Conservation (phyloP, 805 yeast genomes). For the Teunomyces aglyptinius region DNA sequence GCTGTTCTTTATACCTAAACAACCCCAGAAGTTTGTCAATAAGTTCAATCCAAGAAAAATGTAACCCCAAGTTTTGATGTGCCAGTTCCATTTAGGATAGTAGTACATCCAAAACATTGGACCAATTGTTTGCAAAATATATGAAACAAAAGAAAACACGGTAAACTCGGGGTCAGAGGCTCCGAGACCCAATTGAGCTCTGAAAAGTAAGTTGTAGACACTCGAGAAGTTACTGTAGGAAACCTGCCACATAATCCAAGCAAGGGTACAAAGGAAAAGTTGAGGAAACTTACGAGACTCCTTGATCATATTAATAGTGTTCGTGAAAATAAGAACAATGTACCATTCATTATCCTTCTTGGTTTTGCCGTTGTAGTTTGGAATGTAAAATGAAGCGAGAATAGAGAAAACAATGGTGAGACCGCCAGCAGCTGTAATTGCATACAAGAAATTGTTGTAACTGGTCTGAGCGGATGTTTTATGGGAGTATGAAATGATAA, state of each 20-base stretch:
- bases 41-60: conserved; percentile 27
- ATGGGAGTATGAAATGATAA: conserved; percentile 30
- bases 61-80: conserved; percentile 37
- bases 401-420: conserved; percentile 27
- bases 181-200: conserved; percentile 41
- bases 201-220: conserved; percentile 34
- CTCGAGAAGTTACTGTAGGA: conserved; percentile 32
- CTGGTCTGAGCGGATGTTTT: conserved; percentile 23
- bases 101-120: conserved; percentile 37
- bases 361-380: conserved; percentile 25
- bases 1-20: conserved; percentile 28
- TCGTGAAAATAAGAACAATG: conserved; percentile 21
- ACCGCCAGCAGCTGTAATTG: conserved; percentile 39
- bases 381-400: conserved; percentile 26
- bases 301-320: conserved; percentile 21
- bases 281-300: conserved; percentile 28
- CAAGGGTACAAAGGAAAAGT: conserved; percentile 33
- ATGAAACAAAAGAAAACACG: conserved; percentile 36
- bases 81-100: conserved; percentile 22
- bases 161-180: conserved; percentile 39
- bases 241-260: conserved; percentile 44
- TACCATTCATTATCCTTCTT: conserved; percentile 23
- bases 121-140: conserved; percentile 31
- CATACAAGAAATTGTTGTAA: conserved; percentile 32
- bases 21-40: conserved; percentile 39